Evolutionary conservation across 2,329 filamentous ascomycete genomes (phyloP), one percentile per base, ranked within the genome.

Genomic region (Aspergillus flavus): DNA sequence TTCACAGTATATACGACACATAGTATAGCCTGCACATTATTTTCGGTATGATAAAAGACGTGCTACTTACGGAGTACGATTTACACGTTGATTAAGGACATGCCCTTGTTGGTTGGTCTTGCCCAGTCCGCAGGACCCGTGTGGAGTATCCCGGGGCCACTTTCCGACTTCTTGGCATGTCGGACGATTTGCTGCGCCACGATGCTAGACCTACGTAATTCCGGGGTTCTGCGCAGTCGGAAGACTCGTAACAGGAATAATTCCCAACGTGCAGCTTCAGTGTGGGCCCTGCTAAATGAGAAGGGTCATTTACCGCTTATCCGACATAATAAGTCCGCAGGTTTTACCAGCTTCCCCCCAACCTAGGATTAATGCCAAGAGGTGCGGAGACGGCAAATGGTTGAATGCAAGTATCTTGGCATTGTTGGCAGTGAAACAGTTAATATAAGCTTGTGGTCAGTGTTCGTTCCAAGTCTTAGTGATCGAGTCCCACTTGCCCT

Each of bases 121-220:
- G 2, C 9, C 14, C n/a, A 9, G n/a, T 21, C 3, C n/a, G 10
- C 48, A n/a, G 9, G 28, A 39, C 2, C 52, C 34, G 16, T 19
- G 52, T 55, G 32, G 52, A 55, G 52, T 39, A 14, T 16, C 21
- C n/a, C 9, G 19, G 52, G 52, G n/a, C 19, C 52, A 30, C 28
- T 52, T 32, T 34, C 48, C 48, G 28, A 55, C 7, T n/a, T 52
- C 57, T 59, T 60, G 61, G 59, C 59, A 45, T 57, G 61, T 57
- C 61, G 52, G 61, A 59, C 41, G 30, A 62, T 46, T n/a, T 58
- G 48, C 57, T 57, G 57, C 57, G 57, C 61, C 61, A 59, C 50
- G 57, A 59, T 59, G 48, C 41, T 39, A 39, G 36, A 57, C 56
- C 57, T 45, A 28, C 26, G 26, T 28, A 62, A 21, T 30, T 32